Evolutionary conservation across 495 filamentous ascomycete species (phyloP), one percentile per base, ranked within the genome.

Genomic region (Annulohypoxylon maeteangense): DNA sequence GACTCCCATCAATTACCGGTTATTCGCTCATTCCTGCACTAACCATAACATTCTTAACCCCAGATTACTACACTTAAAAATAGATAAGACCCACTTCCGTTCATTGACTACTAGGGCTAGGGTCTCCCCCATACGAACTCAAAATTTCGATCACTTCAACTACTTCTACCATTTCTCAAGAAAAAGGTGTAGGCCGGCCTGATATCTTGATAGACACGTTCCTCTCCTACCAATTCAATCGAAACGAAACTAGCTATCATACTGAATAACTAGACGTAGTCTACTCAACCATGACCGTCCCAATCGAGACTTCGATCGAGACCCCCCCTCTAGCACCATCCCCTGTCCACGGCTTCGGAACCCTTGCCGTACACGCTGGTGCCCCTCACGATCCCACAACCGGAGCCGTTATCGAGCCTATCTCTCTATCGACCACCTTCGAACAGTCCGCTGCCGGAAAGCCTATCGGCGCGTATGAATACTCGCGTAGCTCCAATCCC

Each of bases 341-440:
- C 63, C 80, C 81, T 40, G 72, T 75, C 12, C 74, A 90, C 74
- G 84, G 87, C 22, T 99, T 99, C 80, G 95, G 92, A 20, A 99
- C 95, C 31, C 85, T 95, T 25, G 95, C 95, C 47, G 95, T 99
- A 11, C 95, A 99, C 81, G 93, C 95, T 59, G 95, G 95, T 47
- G 82, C 93, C 45, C 92, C 91, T 70, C 92, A 96, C 79, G 95
- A 99, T 82, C 92, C 93, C 40, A 82, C 84, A 8, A 99, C 95
- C 25, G 95, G 95, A 62, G 95, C 95, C 70, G 95, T 99, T 67
- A 99, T 99, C 79, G 91, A 93, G 78, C 82, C 95, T 55, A 97
- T 99, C 77, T 97, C 95, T 6, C 90, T 99, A 8, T 95, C 93
- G 8, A 99, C 95, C 14, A 99, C 95, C 11, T 99, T 92, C 72